Evolutionary conservation across 257 asterid species (phyloP).

Genomic region (Paraleonurus japonicus): DNA sequence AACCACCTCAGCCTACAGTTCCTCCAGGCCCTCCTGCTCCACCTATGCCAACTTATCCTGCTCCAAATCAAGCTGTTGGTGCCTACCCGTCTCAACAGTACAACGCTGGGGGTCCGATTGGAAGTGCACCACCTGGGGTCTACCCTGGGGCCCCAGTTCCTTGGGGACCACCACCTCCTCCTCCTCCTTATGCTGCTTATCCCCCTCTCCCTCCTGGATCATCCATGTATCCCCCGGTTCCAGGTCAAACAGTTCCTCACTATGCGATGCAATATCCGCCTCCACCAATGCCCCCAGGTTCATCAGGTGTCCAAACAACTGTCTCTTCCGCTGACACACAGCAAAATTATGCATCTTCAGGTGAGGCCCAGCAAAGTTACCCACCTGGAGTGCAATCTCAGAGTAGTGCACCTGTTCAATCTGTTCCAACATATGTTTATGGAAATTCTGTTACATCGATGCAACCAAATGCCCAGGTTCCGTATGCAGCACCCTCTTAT

Average conservation of each 20-base stretch:
- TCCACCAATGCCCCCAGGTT: conserved; percentile 57
- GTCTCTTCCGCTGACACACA: conserved; percentile 62
- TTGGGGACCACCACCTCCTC: conserved; percentile 82
- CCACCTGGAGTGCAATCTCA: conserved; percentile 79
- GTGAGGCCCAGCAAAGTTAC: conserved; percentile 67
- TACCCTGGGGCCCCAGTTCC: conserved; percentile 58
- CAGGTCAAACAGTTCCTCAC: conserved; percentile 55
- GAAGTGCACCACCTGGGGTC: conserved; percentile 56
- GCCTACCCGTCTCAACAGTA: conserved; percentile 85
- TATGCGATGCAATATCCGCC: conserved; percentile 74
- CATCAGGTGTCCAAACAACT: conserved; percentile 51
- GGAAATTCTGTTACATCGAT: conserved; percentile 51
- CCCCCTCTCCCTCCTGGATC: conserved; percentile 94
- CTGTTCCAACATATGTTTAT: conserved; percentile 53
- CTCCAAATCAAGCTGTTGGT: conserved; percentile 59
- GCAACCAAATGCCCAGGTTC: conserved; percentile 56
- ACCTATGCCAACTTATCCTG: conserved; percentile 56
- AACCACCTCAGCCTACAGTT: conserved; percentile 83
- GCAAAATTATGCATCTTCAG: conserved; percentile 55
- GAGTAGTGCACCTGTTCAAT: conserved; percentile 53
- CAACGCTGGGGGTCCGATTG: conserved; percentile 65
- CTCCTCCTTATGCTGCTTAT: conserved; percentile 55
- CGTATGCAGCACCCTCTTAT: conserved; percentile 61
- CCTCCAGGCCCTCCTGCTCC: conserved; percentile 87
- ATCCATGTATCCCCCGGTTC: conserved; percentile 54